These are phyloP conservation scores for Deinandra increscens DNA, from an alignment of 129 eudicot species.

Conservation along the genomic window DNA sequence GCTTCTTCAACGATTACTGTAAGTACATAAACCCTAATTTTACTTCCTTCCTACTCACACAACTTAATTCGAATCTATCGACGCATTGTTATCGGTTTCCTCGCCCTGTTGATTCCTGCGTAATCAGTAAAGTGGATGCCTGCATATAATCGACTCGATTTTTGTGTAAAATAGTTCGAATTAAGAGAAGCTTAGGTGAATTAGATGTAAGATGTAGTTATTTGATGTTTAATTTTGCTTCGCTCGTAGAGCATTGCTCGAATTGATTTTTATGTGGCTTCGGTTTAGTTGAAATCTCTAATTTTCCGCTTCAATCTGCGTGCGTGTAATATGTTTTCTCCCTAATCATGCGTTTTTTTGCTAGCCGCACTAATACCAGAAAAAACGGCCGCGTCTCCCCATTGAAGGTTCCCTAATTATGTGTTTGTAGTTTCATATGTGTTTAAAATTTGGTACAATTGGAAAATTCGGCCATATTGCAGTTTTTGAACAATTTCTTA, in stretches of 20 bases:
- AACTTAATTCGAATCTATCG: background rate
- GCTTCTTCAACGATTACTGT: background rate
- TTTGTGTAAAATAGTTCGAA: background rate
- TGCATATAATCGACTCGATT: conserved; percentile 9
- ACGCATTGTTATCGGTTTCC: background rate
- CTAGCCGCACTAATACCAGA: too few species aligned
- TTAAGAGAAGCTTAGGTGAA: background rate
- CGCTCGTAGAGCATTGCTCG: background rate
- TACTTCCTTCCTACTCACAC: background rate
- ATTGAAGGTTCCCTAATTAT: too few species aligned
- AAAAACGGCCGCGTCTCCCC: too few species aligned
- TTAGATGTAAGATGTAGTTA: background rate
- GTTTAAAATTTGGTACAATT: background rate
- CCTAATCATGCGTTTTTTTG: background rate
- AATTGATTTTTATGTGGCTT: conserved; percentile 8
- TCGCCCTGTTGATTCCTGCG: background rate
- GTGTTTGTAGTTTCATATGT: background rate
- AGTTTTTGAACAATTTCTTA: background rate
- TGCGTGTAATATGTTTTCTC: too few species aligned
- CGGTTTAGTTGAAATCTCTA: background rate
- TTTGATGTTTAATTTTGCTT: conserved; percentile 19
- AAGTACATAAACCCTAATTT: conserved; percentile 20
- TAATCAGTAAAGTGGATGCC: background rate
- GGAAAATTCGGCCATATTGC: background rate
- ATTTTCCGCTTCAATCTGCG: background rate